These are phyloP conservation scores for Abortiporus biennis DNA, from an alignment of 1,284 basidiomycete genomes.

Conservation along the genomic window DNA sequence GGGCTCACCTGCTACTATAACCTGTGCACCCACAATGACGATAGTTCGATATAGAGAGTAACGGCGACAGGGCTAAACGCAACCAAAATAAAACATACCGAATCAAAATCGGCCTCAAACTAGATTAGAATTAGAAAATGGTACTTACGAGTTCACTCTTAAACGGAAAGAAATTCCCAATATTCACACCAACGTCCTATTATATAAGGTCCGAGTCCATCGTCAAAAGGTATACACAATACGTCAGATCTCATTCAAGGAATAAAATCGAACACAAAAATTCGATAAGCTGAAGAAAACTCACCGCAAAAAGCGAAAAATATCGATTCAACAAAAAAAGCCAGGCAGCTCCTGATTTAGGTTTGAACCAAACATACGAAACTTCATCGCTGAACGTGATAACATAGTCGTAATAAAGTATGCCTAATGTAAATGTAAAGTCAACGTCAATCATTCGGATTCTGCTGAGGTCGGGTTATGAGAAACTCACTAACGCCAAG, in stretches of 20 bases:
- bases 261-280: background rate
- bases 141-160: slow-evolving; percentile 1
- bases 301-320: slow-evolving; percentile 22
- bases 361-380: slow-evolving; percentile 19
- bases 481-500: slow-evolving; percentile 23
- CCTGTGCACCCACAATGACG: slow-evolving; percentile 21
- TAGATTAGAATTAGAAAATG: no score
- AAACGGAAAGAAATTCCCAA: slow-evolving; percentile 19
- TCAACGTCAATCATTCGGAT: no score
- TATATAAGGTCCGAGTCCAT: background rate
- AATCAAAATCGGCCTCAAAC: no score
- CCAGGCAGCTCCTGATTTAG: slow-evolving; percentile 11
- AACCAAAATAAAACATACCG: background rate
- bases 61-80: slow-evolving; percentile 16
- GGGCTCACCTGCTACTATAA: slow-evolving; percentile 22
- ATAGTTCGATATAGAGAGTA: slow-evolving; percentile 24
- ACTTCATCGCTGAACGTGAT: slow-evolving; percentile 22
- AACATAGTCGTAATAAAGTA: slow-evolving; percentile 24
- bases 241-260: no score
- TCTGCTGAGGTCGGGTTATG: no score
- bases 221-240: no score
- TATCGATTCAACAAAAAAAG: slow-evolving; percentile 24
- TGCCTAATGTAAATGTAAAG: slow-evolving; percentile 15
- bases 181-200: slow-evolving; percentile 23
- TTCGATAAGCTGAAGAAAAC: slow-evolving; percentile 1